Evolutionary conservation across 176 grass and related monocot species (phyloP).

Genomic region (Carex parvula): DNA sequence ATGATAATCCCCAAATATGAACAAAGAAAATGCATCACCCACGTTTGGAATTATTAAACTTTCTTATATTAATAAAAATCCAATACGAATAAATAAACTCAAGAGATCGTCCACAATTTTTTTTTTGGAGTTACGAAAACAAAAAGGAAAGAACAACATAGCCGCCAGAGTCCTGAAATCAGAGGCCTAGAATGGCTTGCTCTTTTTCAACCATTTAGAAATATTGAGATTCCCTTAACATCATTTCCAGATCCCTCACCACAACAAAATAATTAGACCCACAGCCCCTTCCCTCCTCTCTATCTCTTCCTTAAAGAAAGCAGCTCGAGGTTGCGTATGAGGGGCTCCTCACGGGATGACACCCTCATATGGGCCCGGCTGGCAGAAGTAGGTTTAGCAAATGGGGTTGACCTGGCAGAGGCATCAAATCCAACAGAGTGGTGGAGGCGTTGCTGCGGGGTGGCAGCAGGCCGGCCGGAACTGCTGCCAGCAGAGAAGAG

Average conservation of each 20-base stretch:
- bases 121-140: neutral
- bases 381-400: conserved; percentile 37
- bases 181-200: conserved; percentile 18
- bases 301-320: conserved; percentile 81
- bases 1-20: neutral
- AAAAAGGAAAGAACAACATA: neutral
- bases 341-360: conserved; percentile 45
- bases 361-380: conserved; percentile 2
- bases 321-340: conserved; percentile 55
- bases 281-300: conserved; percentile 13
- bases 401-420: conserved; percentile 37
- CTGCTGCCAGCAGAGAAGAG: conserved; percentile 50
- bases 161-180: conserved; percentile 11
- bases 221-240: conserved; percentile 31
- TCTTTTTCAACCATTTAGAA: conserved; percentile 28
- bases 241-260: conserved; percentile 30
- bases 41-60: neutral
- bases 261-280: conserved; percentile 23
- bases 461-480: conserved; percentile 39
- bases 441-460: conserved; percentile 63
- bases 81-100: conserved; percentile 19
- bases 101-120: conserved; percentile 4
- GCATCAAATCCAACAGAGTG: conserved; percentile 61
- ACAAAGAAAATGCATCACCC: neutral
- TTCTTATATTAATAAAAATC: conserved; percentile 18